A percentile compares a stretch with the other conserved stretches of the same genome.
Conservation (phyloP, 768 basidiomycete genomes). For the Auricularia cornea region DNA sequence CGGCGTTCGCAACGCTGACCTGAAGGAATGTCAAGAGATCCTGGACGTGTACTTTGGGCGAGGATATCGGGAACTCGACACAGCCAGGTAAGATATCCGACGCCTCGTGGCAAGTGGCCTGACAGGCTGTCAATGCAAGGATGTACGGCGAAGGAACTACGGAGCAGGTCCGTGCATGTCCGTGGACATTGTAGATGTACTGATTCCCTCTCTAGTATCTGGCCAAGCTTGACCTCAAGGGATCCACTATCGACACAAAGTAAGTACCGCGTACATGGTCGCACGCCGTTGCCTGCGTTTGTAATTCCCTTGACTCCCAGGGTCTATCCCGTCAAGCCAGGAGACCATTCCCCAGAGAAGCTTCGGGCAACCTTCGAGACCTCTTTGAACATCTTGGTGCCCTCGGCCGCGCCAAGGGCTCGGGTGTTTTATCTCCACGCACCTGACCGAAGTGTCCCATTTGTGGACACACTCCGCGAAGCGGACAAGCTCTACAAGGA, state of each 20-base stretch:
- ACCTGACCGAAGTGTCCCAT: constrained; percentile 50
- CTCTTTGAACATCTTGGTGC: constrained; percentile 39
- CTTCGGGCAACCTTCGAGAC: constrained; percentile 37
- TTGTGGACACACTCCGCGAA: constrained; percentile 45
- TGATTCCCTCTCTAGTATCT: constrained; percentile 23
- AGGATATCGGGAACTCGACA: constrained; percentile 42
- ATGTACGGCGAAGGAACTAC: constrained; percentile 46
- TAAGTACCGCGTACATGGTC: constrained; percentile 13
- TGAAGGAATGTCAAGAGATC: constrained; percentile 34
- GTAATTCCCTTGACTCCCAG: no score
- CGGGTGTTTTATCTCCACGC: constrained; percentile 52
- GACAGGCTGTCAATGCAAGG: constrained; percentile 10
- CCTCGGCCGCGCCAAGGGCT: constrained; percentile 27
- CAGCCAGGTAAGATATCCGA: constrained; percentile 23
- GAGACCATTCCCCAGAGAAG: constrained; percentile 32
- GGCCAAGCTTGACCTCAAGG: constrained; percentile 31
- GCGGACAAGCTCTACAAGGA: constrained; percentile 48
- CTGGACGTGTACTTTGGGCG: constrained; percentile 35
- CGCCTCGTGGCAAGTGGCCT: neutral
- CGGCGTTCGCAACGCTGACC: constrained; percentile 30
- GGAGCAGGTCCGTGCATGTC: constrained; percentile 32
- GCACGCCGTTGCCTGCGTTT: no score
- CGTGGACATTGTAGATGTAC: neutral
- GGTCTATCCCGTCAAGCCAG: constrained; percentile 32
- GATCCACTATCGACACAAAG: constrained; percentile 43